Evolutionary conservation across 2,329 filamentous ascomycete species (phyloP), one percentile per base, ranked within the genome.

Genomic region (Aschersonia sp.): DNA sequence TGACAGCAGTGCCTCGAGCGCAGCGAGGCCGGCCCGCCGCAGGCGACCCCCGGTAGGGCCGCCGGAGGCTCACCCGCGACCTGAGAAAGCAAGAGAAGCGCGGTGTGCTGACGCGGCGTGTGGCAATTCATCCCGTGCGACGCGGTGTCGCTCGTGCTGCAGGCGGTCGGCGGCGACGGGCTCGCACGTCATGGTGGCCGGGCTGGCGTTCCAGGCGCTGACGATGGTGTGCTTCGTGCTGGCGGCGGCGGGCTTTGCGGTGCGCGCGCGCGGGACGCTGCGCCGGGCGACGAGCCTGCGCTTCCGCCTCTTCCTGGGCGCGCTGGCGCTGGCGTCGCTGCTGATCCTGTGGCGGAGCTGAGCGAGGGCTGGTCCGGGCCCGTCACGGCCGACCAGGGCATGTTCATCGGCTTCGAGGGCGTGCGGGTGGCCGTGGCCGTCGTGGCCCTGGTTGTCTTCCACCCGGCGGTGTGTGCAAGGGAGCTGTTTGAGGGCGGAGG

Each of bases 151-250:
- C 69, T 84, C 2, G 54, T 79, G 39, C 68, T 83, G 0, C 80
- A 84, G 57, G 73, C 73, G 5, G 64, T 68, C 0, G 80, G 79
- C 42, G 79, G 78, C n/a, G 76, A 39, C 44, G 0, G 80, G 78
- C n/a, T 70, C 74, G 52, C 66, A 82, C 57, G 73, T 83, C 62
- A 80, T 79, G 71, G 69, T 84, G n/a, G 76, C 76, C 5, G 81
- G 81, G 33, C 70, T 83, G 0, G 60, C 68, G 14, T 76, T 75
- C 58, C 79, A 84, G 55, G 79, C 82, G 42, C 61, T 71, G 50
- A 78, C 75, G 5, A 66, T 81, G 37, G 52, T 69, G 42, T 58
- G 71, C 48, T 84, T 83, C 66, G n/a, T n/a, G n/a, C n/a, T n/a
- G n/a, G 63, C 76, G 33, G 68, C 67, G 9, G 33, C 59, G 48